Conservation (phyloP, 257 asterid genomes). For the Primulina tabacum region DNA sequence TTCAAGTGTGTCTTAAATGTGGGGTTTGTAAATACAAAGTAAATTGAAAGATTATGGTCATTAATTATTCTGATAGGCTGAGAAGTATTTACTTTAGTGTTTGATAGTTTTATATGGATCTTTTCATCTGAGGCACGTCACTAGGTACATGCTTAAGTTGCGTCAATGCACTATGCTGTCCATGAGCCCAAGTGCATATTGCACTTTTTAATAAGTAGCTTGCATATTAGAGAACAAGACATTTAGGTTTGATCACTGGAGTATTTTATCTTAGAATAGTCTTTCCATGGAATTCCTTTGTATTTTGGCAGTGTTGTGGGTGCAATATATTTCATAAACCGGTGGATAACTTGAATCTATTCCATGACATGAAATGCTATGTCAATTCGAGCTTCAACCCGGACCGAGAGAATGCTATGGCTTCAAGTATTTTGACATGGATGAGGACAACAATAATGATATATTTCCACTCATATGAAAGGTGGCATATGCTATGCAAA, state of each 20-base stretch:
- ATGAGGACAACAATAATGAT: constrained; percentile 42
- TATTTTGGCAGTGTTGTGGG: constrained; percentile 73
- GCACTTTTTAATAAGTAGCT: neutral
- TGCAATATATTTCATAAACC: constrained; percentile 92
- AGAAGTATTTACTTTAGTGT: neutral
- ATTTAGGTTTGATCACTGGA: neutral
- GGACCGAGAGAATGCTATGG: constrained; percentile 38
- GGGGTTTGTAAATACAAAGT: neutral
- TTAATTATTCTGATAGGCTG: neutral
- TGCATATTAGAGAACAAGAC: neutral
- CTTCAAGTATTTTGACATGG: constrained; percentile 58
- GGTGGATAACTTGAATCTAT: constrained; percentile 89
- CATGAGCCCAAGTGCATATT: neutral
- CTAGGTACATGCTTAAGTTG: neutral
- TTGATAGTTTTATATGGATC: neutral
- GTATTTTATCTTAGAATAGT: neutral
- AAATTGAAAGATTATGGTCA: too few species aligned
- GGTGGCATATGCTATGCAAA: constrained; percentile 26
- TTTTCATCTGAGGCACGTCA: neutral
- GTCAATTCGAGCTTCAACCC: constrained; percentile 84
- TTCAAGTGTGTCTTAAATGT: neutral
- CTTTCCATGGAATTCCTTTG: neutral
- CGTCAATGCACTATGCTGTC: neutral
- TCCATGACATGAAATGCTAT: constrained; percentile 91
- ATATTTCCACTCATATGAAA: constrained; percentile 50